Evolutionary conservation across 768 basidiomycete species (phyloP).

Genomic region (Lepiota venenata): DNA sequence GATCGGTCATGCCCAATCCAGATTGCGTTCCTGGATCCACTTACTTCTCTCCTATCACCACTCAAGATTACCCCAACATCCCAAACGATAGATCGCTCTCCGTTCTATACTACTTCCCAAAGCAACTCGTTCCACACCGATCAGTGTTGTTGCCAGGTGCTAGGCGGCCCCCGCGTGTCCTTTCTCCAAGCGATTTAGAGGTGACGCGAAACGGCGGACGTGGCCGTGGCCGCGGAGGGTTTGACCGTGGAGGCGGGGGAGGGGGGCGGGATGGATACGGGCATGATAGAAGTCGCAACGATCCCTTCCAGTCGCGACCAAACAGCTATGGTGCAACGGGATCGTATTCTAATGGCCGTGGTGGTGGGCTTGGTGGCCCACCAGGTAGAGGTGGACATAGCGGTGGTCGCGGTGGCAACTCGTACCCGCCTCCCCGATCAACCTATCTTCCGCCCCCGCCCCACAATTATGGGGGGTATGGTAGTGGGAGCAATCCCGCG

Average conservation of each 20-base stretch:
- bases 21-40: conserved; percentile 91
- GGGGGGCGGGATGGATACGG: conserved; percentile 33
- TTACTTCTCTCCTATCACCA: conserved; percentile 70
- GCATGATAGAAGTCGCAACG: conserved; percentile 35
- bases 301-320: conserved; percentile 44
- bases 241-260: conserved; percentile 9
- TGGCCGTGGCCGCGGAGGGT: conserved; percentile 46
- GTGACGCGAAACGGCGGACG: conserved; percentile 54
- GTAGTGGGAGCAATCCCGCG: conserved; percentile 6
- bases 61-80: conserved; percentile 69
- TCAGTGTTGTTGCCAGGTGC: conserved; percentile 80
- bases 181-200: conserved; percentile 73
- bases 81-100: conserved; percentile 85
- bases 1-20: conserved; percentile 78
- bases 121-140: conserved; percentile 80
- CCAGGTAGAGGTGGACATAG: conserved; percentile 22
- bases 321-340: conserved; percentile 28
- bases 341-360: conserved; percentile 20
- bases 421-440: conserved; percentile 10
- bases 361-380: conserved; percentile 17
- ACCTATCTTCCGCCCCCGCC: conserved; percentile 14
- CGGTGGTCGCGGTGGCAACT: conserved; percentile 25
- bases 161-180: conserved; percentile 50
- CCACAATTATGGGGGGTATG: conserved; percentile 28
- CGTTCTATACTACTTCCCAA: conserved; percentile 85